Evolutionary conservation across 2,329 filamentous ascomycete species (phyloP).

Genomic region (Aspergillus ochraceoroseus): DNA sequence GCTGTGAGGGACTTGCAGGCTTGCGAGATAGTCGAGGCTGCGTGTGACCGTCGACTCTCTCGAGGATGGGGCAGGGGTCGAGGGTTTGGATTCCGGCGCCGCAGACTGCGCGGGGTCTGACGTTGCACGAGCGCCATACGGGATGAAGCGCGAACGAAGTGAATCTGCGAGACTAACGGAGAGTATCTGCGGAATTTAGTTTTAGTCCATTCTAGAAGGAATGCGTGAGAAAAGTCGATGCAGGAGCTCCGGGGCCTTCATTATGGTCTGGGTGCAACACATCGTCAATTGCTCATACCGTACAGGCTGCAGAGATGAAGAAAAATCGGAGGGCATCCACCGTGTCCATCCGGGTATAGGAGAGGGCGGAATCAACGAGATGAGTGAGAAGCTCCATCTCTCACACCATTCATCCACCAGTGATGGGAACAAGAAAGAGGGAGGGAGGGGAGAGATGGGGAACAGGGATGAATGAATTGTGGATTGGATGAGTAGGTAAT

Average conservation of each 20-base stretch:
- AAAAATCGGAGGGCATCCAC: constrained; percentile 36
- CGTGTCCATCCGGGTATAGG: constrained; percentile 28
- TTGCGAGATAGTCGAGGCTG: constrained; percentile 50
- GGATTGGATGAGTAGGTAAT: too few species aligned
- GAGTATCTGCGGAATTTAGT: constrained; percentile 41
- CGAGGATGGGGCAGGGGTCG: constrained; percentile 14
- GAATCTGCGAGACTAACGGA: constrained; percentile 49
- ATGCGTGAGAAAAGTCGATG: constrained; percentile 4
- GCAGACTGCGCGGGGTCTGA: constrained; percentile 20
- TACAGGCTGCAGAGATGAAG: constrained; percentile 37
- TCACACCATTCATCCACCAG: too few species aligned
- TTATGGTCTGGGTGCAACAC: constrained; percentile 2
- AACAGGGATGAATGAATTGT: not conserved
- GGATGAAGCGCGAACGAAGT: constrained; percentile 53
- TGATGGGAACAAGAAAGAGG: too few species aligned
- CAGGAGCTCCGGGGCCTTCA: constrained; percentile 1
- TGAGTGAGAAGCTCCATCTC: constrained; percentile 15
- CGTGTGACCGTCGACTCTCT: constrained; percentile 15
- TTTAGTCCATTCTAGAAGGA: constrained; percentile 18
- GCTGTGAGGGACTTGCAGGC: constrained; percentile 68
- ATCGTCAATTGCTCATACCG: constrained; percentile 29
- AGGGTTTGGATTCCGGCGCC: constrained; percentile 8
- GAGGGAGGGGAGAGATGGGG: not conserved
- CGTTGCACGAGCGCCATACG: constrained; percentile 55
- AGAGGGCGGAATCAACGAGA: constrained; percentile 16